Evolutionary conservation across 306 rosid species (phyloP).

Genomic region (Medicago truncatula): MtrunA17r5.0-ANR NC_053043.1:48649001-48649500

Average conservation of each 20-base stretch:
- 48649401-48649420: too few relatives aligned
- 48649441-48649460: too few relatives aligned
- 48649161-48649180: background rate
- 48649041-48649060: slow-evolving; percentile 19
- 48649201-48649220: slow-evolving; percentile 13
- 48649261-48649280: background rate
- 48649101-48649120: slow-evolving; percentile 12
- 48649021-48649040: slow-evolving; percentile 26
- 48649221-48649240: background rate
- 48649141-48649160: slow-evolving; percentile 10
- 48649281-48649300: background rate
- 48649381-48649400: too few relatives aligned
- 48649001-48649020: slow-evolving; percentile 33
- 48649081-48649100: slow-evolving; percentile 27
- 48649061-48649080: slow-evolving; percentile 36
- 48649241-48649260: background rate
- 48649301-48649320: slow-evolving; percentile 1
- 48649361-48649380: background rate
- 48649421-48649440: too few relatives aligned
- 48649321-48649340: slow-evolving; percentile 1
- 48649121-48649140: slow-evolving; percentile 20
- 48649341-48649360: background rate
- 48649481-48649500: too few relatives aligned
- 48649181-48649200: background rate
- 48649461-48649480: too few relatives aligned